Evolutionary conservation across 306 rosid genomes (phyloP).

Genomic region (Dalbergia cochinchinensis): DNA sequence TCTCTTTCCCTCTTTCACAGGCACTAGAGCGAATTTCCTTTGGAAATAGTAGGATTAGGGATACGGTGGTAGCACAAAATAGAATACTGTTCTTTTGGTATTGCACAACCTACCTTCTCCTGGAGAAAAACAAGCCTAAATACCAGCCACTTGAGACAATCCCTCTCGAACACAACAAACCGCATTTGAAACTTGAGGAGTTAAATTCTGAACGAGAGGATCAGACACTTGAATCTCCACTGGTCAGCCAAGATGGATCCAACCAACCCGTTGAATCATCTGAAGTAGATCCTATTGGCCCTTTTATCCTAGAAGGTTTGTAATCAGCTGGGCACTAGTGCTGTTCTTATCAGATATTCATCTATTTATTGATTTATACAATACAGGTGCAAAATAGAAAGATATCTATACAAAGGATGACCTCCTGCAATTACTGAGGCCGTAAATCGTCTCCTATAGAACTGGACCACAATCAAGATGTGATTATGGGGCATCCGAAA

Average conservation of each 20-base stretch:
- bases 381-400: slow-evolving; percentile 88
- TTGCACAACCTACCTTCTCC: slow-evolving; percentile 82
- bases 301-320: slow-evolving; percentile 93
- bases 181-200: slow-evolving; percentile 53
- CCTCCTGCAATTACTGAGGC: slow-evolving; percentile 52
- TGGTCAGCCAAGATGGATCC: slow-evolving; percentile 53
- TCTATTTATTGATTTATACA: slow-evolving; percentile 70
- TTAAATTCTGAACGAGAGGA: slow-evolving; percentile 50
- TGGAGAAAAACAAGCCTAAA: slow-evolving; percentile 84
- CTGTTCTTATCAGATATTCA: slow-evolving; percentile 68
- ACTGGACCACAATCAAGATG: slow-evolving; percentile 45
- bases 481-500: slow-evolving; percentile 47
- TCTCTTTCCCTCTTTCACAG: slow-evolving; percentile 57
- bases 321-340: slow-evolving; percentile 69
- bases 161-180: slow-evolving; percentile 49
- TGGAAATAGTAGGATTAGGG: slow-evolving; percentile 69
- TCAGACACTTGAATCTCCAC: slow-evolving; percentile 54
- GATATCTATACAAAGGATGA: slow-evolving; percentile 68
- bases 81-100: slow-evolving; percentile 89
- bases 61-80: slow-evolving; percentile 82
- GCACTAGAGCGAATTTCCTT: slow-evolving; percentile 87
- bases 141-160: slow-evolving; percentile 77
- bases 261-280: slow-evolving; percentile 58
- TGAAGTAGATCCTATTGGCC: slow-evolving; percentile 65
- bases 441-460: slow-evolving; percentile 49